Percentiles rank a stretch among this genome's conserved stretches.
phyloP scores from a whole-genome alignment of 2,329 filamentous ascomycete species.

The Simplicillium sp. region DNA sequence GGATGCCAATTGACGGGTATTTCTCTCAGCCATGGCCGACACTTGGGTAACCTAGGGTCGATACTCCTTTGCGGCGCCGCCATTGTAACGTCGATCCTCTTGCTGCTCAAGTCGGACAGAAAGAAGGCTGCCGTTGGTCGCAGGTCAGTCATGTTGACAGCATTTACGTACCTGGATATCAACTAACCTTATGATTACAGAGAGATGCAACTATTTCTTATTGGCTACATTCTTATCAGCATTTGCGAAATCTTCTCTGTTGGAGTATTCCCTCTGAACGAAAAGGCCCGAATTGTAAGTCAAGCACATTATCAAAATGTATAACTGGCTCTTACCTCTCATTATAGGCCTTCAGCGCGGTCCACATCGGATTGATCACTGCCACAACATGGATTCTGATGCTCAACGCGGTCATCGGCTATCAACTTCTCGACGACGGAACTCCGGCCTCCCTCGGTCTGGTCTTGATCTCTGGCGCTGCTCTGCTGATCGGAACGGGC shows the following conservation, averaged over 20 bases:
- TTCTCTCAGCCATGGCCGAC: constrained; percentile 49
- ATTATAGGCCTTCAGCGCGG: constrained; percentile 69
- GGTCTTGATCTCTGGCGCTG: constrained; percentile 57
- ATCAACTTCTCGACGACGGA: constrained; percentile 87
- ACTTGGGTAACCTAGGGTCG: constrained; percentile 84
- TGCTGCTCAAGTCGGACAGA: constrained; percentile 73
- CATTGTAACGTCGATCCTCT: constrained; percentile 54
- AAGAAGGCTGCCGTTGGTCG: constrained; percentile 92
- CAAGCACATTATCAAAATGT: neutral
- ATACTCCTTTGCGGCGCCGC: constrained; percentile 75
- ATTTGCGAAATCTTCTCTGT: constrained; percentile 97
- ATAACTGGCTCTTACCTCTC: constrained; percentile 10
- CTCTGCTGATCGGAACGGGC: constrained; percentile 79
- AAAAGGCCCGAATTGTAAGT: constrained; percentile 62
- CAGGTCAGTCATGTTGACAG: constrained; percentile 42
- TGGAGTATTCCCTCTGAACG: constrained; percentile 71
- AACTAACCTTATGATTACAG: constrained; percentile 31
- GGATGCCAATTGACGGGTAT: constrained; percentile 75
- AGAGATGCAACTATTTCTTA: constrained; percentile 92
- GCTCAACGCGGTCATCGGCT: constrained; percentile 86
- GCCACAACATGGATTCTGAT: constrained; percentile 86
- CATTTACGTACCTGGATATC: no score
- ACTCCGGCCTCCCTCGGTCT: constrained; percentile 75
- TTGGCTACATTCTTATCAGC: constrained; percentile 76
- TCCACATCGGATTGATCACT: constrained; percentile 82